Evolutionary conservation across 179 eudicot species (phyloP).

Genomic region (Pouteria campechiana): DNA sequence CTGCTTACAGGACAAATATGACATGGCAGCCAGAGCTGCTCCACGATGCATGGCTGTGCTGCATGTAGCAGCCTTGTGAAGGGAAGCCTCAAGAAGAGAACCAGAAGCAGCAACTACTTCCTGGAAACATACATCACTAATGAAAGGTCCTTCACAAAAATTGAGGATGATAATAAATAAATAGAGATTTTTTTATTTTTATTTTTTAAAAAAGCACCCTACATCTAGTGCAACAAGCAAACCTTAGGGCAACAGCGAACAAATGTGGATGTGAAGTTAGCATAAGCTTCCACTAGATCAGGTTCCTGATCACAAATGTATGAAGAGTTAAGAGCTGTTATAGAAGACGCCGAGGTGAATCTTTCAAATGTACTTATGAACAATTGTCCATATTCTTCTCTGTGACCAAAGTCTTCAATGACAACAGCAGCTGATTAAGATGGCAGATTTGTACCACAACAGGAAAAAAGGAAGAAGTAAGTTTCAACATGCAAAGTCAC

Average conservation of each 20-base stretch:
- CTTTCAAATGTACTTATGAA: constrained; percentile 77
- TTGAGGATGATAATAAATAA: no score
- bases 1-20: constrained; percentile 80
- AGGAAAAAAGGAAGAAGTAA: neutral
- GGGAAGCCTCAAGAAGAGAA: constrained; percentile 65
- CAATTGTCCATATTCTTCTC: constrained; percentile 74
- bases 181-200: no score
- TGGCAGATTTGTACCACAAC: neutral
- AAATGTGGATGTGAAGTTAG: constrained; percentile 66
- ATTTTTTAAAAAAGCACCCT: no score
- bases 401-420: constrained; percentile 78
- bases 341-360: constrained; percentile 75
- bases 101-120: constrained; percentile 72
- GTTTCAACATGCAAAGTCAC: constrained; percentile 1
- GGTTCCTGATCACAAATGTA: constrained; percentile 98
- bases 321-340: constrained; percentile 78
- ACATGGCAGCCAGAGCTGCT: constrained; percentile 98
- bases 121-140: constrained; percentile 22
- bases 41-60: constrained; percentile 99
- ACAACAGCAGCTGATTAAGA: constrained; percentile 66
- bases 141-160: no score
- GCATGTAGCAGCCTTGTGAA: constrained; percentile 94
- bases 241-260: constrained; percentile 80
- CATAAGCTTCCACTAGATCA: constrained; percentile 86
- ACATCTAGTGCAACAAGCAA: no score